Base-by-base conservation (phyloP, 441 rosid species). In the Euphorbia schlechtendalii region DNA sequence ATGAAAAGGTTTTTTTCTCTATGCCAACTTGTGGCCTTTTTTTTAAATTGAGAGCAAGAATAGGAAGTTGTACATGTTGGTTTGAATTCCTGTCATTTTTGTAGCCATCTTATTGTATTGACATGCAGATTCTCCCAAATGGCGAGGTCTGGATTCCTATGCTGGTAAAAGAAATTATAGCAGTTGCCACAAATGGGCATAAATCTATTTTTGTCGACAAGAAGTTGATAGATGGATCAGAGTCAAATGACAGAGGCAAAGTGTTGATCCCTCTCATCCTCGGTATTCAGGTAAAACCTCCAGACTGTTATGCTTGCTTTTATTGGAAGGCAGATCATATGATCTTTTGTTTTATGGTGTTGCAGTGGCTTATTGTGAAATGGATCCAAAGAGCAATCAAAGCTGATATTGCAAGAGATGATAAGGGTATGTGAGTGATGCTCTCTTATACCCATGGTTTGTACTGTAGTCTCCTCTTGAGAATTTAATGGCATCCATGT, bases 1-100 rank as follows among this genome's bases (percentile, higher is more conserved):
- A 86, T 32, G 98, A 93, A 77, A 93, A 90, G 97, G 99, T 90
- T n/a, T n/a, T n/a, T n/a, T n/a, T n/a, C n/a, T n/a, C n/a, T n/a
- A n/a, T n/a, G n/a, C n/a, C n/a, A 45, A 64, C 63, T 30, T 40
- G 32, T 60, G 18, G 15, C 1, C 15, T 46, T n/a, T n/a, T n/a
- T n/a, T n/a, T n/a, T n/a, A n/a, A n/a, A n/a, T n/a, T n/a, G n/a
- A n/a, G n/a, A n/a, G n/a, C n/a, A n/a, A n/a, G n/a, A n/a, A n/a
- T n/a, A n/a, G n/a, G n/a, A n/a, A n/a, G n/a, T n/a, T n/a, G n/a
- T n/a, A n/a, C n/a, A n/a, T n/a, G n/a, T n/a, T n/a, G n/a, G n/a
- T n/a, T n/a, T n/a, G n/a, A n/a, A n/a, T n/a, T n/a, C n/a, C n/a
- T n/a, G n/a, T n/a, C n/a, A n/a, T n/a, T n/a, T n/a, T 18, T 38